Conservation (phyloP, 2,329 filamentous ascomycete species). For the Nigrospora osmanthi region DNA sequence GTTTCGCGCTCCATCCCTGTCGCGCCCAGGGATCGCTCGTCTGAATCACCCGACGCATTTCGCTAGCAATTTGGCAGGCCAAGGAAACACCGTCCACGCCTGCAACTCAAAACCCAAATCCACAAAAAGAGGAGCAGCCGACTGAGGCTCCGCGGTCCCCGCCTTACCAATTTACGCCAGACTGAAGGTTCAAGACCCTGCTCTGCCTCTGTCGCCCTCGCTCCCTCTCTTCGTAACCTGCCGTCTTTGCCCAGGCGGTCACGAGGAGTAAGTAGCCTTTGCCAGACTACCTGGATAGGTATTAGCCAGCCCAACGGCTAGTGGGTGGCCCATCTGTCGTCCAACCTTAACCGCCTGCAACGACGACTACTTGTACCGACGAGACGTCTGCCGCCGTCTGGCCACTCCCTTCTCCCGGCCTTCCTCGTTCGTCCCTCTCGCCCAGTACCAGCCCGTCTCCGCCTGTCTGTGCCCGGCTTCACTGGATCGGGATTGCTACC, state of each 20-base stretch:
- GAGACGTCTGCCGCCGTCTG: neutral
- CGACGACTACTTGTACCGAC: neutral
- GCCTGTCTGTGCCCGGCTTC: no score
- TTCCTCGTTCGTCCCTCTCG: no score
- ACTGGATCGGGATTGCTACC: no score
- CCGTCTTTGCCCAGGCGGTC: neutral
- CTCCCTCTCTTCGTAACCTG: no score
- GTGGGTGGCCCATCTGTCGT: neutral
- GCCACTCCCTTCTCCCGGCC: no score
- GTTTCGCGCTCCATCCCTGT: slow-evolving; percentile 1
- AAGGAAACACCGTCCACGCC: neutral
- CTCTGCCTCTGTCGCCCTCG: no score
- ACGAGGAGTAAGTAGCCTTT: slow-evolving; percentile 1
- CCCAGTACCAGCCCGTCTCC: no score
- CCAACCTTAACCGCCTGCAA: slow-evolving; percentile 3
- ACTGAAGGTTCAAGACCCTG: neutral
- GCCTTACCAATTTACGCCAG: slow-evolving; percentile 8
- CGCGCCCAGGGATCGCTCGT: neutral
- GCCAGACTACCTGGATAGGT: neutral
- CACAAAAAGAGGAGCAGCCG: slow-evolving; percentile 7
- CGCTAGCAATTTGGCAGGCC: slow-evolving; percentile 1
- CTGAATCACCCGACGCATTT: neutral
- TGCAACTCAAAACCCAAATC: neutral
- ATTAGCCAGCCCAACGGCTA: slow-evolving; percentile 6
- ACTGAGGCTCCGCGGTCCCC: slow-evolving; percentile 8